Evolutionary conservation across 805 yeast species (phyloP).

Genomic region (Pichia nakasei): DNA sequence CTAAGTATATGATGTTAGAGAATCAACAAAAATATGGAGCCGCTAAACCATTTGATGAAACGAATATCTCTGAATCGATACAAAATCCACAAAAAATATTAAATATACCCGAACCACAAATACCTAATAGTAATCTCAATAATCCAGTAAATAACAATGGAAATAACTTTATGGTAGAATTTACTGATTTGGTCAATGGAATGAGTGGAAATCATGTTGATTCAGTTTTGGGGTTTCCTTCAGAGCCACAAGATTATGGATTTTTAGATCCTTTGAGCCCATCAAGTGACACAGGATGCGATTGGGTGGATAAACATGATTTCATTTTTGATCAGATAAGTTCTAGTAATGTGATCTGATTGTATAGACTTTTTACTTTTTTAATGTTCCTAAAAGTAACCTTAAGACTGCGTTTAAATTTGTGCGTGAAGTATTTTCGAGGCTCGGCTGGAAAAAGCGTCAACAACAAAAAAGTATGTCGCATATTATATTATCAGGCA

Average conservation of each 20-base stretch:
- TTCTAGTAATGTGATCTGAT: background rate
- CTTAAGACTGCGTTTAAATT: too few relatives aligned
- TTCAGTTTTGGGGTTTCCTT: background rate
- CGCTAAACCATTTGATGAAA: background rate
- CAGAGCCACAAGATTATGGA: conserved; percentile 10
- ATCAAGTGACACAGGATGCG: conserved; percentile 43
- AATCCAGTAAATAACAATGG: background rate
- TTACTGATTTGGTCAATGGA: conserved; percentile 5
- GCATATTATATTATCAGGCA: too few relatives aligned
- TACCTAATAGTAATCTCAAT: background rate
- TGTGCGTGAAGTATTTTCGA: too few relatives aligned
- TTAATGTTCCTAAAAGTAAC: too few relatives aligned
- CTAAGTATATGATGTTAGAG: background rate
- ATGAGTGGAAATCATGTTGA: background rate
- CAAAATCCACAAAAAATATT: background rate
- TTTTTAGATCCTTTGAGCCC: conserved; percentile 19
- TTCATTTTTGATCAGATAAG: conserved; percentile 30
- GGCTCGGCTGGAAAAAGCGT: too few relatives aligned
- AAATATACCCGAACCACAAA: background rate
- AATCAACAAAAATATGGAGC: background rate
- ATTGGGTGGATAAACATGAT: conserved; percentile 45
- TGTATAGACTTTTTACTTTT: background rate
- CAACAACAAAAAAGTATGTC: too few relatives aligned
- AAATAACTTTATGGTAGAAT: conserved; percentile 7
- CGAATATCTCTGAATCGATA: too few relatives aligned